Percentiles rank a stretch among this genome's conserved stretches.
Evolutionary conservation across 495 filamentous ascomycete genomes (phyloP).

Genomic region (Penicillium flavigenum): DNA sequence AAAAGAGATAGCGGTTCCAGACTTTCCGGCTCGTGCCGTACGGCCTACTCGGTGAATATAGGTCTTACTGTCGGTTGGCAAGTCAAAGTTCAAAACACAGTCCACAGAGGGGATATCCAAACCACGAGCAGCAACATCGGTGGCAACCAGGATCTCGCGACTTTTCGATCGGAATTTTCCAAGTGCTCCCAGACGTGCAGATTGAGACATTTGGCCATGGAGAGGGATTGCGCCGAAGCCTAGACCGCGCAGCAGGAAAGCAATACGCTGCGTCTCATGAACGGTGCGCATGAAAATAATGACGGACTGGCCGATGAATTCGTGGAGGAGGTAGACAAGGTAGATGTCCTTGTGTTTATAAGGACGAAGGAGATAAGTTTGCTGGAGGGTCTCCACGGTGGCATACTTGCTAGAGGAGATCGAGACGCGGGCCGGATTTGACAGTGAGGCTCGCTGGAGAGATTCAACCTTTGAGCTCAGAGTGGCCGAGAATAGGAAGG

Average conservation of each 20-base stretch:
- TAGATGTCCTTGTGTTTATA: constrained; percentile 90
- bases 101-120: constrained; percentile 94
- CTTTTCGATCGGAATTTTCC: constrained; percentile 78
- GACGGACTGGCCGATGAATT: constrained; percentile 74
- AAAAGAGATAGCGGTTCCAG: constrained; percentile 75
- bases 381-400: constrained; percentile 80
- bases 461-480: constrained; percentile 91
- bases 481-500: constrained; percentile 92
- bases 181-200: constrained; percentile 76
- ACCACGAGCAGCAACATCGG: constrained; percentile 91
- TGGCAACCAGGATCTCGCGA: constrained; percentile 87
- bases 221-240: constrained; percentile 86
- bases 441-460: constrained; percentile 82
- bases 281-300: constrained; percentile 96
- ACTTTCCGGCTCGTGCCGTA: constrained; percentile 86
- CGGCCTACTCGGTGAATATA: constrained; percentile 95
- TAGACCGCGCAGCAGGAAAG: constrained; percentile 75
- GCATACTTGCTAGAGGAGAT: constrained; percentile 78
- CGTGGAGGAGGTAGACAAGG: constrained; percentile 80
- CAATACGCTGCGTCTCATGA: constrained; percentile 80
- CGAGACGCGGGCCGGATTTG: constrained; percentile 72
- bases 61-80: constrained; percentile 80
- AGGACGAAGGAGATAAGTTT: constrained; percentile 81
- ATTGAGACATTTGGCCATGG: constrained; percentile 86
- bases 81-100: constrained; percentile 82